phyloP scores from a whole-genome alignment of 2,329 filamentous ascomycete genomes.

The Aspergillus sp. region DNA sequence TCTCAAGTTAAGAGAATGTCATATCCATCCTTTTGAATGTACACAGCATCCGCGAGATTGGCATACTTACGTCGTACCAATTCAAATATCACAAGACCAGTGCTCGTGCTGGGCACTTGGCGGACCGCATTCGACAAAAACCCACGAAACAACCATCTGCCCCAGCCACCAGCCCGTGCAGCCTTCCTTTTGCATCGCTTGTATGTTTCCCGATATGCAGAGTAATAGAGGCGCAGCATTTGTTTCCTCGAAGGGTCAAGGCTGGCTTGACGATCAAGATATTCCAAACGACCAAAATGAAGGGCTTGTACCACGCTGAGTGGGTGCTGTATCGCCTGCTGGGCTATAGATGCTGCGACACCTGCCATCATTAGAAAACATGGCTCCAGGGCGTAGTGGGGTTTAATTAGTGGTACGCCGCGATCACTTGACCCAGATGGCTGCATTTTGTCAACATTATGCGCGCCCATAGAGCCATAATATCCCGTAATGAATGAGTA shows the following conservation, averaged over 20 bases:
- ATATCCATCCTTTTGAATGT: slow-evolving; percentile 57
- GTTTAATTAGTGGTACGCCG: slow-evolving; percentile 47
- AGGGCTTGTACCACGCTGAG: slow-evolving; percentile 55
- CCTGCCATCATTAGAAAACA: slow-evolving; percentile 58
- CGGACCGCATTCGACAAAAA: slow-evolving; percentile 54
- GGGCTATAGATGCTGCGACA: slow-evolving; percentile 53
- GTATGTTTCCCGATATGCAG: slow-evolving; percentile 58
- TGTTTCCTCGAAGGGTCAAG: slow-evolving; percentile 35
- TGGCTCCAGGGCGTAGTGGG: slow-evolving; percentile 61
- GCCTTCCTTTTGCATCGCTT: slow-evolving; percentile 51
- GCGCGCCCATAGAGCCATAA: slow-evolving; percentile 43
- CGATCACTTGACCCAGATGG: slow-evolving; percentile 21
- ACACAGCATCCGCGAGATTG: slow-evolving; percentile 47
- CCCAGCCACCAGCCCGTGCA: slow-evolving; percentile 49
- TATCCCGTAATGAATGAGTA: slow-evolving; percentile 57
- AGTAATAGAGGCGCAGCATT: slow-evolving; percentile 53
- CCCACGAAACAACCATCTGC: slow-evolving; percentile 52
- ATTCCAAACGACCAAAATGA: slow-evolving; percentile 56
- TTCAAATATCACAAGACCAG: slow-evolving; percentile 62
- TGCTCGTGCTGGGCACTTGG: slow-evolving; percentile 60
- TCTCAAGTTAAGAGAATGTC: slow-evolving; percentile 52
- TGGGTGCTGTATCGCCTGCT: slow-evolving; percentile 57
- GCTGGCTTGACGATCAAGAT: slow-evolving; percentile 51
- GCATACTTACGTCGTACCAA: slow-evolving; percentile 58
- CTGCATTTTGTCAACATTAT: slow-evolving; percentile 23